Conservation (phyloP, 257 asterid genomes). For the Schizonepeta tenuifolia region DNA sequence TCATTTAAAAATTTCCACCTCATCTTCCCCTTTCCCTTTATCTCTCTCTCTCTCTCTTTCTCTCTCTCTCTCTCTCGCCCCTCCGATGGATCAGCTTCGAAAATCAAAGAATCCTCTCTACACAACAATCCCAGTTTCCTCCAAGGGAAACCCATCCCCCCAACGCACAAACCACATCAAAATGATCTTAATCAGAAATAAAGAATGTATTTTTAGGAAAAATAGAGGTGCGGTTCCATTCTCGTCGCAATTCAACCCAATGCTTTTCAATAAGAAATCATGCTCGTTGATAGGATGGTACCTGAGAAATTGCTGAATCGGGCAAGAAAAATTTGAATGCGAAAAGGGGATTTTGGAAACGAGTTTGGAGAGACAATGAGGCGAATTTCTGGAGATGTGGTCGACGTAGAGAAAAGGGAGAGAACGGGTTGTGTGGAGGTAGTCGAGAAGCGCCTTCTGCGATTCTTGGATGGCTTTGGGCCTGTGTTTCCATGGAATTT, state of each 20-base stretch:
- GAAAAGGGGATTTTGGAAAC: constrained; percentile 51
- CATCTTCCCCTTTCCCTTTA: too few species aligned
- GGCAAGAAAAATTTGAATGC: constrained; percentile 31
- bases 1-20: too few species aligned
- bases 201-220: constrained; percentile 37
- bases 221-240: constrained; percentile 25
- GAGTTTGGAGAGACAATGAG: constrained; percentile 44
- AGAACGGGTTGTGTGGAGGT: constrained; percentile 65
- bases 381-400: constrained; percentile 50
- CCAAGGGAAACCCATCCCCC: constrained; percentile 72
- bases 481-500: constrained; percentile 53
- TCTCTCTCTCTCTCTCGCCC: too few species aligned
- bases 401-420: constrained; percentile 64
- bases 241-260: constrained; percentile 43
- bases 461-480: constrained; percentile 53
- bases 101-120: constrained; percentile 37
- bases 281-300: constrained; percentile 71
- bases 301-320: constrained; percentile 58
- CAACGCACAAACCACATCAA: constrained; percentile 52
- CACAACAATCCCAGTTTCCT: constrained; percentile 52
- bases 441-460: constrained; percentile 56
- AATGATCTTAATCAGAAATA: constrained; percentile 47
- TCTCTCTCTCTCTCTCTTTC: too few species aligned
- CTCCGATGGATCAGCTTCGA: constrained; percentile 29
- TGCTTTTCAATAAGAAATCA: constrained; percentile 65